Conservation (phyloP, 345 rosid genomes). For the Mallotus nudiflorus region DNA sequence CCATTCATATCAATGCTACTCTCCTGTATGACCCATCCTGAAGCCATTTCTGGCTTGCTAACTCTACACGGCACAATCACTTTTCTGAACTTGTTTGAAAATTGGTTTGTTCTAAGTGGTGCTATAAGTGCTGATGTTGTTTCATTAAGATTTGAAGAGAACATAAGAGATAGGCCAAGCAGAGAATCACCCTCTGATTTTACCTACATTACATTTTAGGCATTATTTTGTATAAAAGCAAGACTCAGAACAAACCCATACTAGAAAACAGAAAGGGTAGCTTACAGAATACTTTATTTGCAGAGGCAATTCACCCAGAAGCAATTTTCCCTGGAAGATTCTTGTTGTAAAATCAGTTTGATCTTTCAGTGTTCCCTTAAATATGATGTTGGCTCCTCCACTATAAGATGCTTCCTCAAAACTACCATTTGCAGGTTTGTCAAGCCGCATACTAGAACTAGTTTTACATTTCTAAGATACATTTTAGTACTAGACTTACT, state of each 20-base stretch:
- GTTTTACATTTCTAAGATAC: no score
- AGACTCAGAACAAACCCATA: background rate
- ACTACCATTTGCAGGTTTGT: conserved; percentile 34
- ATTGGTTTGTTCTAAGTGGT: conserved; percentile 28
- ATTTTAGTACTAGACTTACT: conserved; percentile 48
- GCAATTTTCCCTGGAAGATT: conserved; percentile 59
- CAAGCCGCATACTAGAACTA: no score
- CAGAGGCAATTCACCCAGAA: conserved; percentile 47
- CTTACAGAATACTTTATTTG: conserved; percentile 59
- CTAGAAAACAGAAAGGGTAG: no score
- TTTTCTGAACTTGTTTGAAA: conserved; percentile 33
- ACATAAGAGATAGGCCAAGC: conserved; percentile 55
- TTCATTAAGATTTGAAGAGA: conserved; percentile 47
- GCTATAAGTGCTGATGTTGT: conserved; percentile 47
- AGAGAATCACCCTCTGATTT: conserved; percentile 56
- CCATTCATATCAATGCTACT: conserved; percentile 52
- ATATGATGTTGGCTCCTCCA: conserved; percentile 75
- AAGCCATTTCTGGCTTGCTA: conserved; percentile 23
- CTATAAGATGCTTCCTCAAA: conserved; percentile 54
- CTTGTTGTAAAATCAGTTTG: conserved; percentile 48
- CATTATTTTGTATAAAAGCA: background rate
- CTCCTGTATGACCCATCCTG: conserved; percentile 60
- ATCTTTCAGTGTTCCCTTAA: conserved; percentile 62
- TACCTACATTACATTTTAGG: conserved; percentile 46
- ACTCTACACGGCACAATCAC: conserved; percentile 37